Base-by-base conservation (phyloP, 768 basidiomycete genomes). In the Kwoniella shandongensis region DNA sequence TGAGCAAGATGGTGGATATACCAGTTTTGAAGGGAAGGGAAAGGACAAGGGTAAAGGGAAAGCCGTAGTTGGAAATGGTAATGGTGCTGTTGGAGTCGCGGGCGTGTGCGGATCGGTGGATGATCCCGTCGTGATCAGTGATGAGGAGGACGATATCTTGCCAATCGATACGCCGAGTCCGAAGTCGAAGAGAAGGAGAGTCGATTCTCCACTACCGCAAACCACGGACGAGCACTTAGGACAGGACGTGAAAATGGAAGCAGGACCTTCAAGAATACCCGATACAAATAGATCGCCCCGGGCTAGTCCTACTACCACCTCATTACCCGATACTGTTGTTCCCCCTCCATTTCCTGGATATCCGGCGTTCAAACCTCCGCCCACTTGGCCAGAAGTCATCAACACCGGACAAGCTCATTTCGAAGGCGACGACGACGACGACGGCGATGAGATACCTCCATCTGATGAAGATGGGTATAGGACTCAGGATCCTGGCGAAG, bases 121-220 rank as follows among this genome's bases (percentile, higher is more conserved):
- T 17, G 67, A 70, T 51, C 74, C 74, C 2, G 65, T 76, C 0
- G 67, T 76, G 12, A 76, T 74, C 61, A 74, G 69, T 44, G 66
- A 69, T 51, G 32, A 32, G 32, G 32, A 75, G 22, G 65, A 67
- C 17, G 59, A 58, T 18, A 50, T 56, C 10, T 35, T 52, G 23
- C 18, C 17, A 18, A 29, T 42, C 25, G 36, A 44, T 6, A 25
- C 40, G 3, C 32, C 51, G 10, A n/a, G 32, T 3, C 20, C 22
- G 2, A 30, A 44, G 11, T 22, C 23, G 42, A 51, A 52, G 41
- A 54, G 39, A n/a, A 18, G 44, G 53, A 52, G 51, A 23, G 36
- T 51, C 50, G 29, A 15, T 30, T 36, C 26, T 23, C 27, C 18
- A 27, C 47, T 27, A 22, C 20, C 40, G 18, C n/a, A n/a, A n/a